Evolutionary conservation across 1,139 yeast species (phyloP).

Genomic region (Casaregolazyma suthepensis): DNA sequence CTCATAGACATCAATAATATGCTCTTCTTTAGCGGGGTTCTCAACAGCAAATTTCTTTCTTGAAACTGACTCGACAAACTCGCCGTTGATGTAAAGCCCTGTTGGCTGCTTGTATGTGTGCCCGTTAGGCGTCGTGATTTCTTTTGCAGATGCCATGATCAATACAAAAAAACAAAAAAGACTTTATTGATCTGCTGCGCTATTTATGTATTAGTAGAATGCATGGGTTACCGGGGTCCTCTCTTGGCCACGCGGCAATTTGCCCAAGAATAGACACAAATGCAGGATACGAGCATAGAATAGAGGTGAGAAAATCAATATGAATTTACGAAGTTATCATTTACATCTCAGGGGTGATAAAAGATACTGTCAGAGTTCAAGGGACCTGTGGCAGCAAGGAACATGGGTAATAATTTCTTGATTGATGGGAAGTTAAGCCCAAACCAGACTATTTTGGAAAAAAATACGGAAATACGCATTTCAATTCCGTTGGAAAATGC

Average conservation of each 20-base stretch:
- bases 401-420: background rate
- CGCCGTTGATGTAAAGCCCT: conserved; percentile 78
- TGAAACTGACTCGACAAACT: conserved; percentile 56
- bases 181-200: background rate
- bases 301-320: background rate
- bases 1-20: conserved; percentile 46
- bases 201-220: background rate
- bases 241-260: background rate
- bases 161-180: background rate
- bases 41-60: conserved; percentile 49
- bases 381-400: background rate
- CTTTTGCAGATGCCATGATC: conserved; percentile 1
- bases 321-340: background rate
- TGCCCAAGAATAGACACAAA: background rate
- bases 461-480: background rate
- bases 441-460: background rate
- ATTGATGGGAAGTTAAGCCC: background rate
- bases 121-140: conserved; percentile 55
- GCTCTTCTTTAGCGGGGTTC: conserved; percentile 44
- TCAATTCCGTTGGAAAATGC: background rate
- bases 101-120: conserved; percentile 56
- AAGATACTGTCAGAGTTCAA: background rate
- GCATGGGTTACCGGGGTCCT: background rate
- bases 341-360: background rate
- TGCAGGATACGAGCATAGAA: background rate